Evolutionary conservation across 768 basidiomycete species (phyloP).

Genomic region (Gyrodon lividus): DNA sequence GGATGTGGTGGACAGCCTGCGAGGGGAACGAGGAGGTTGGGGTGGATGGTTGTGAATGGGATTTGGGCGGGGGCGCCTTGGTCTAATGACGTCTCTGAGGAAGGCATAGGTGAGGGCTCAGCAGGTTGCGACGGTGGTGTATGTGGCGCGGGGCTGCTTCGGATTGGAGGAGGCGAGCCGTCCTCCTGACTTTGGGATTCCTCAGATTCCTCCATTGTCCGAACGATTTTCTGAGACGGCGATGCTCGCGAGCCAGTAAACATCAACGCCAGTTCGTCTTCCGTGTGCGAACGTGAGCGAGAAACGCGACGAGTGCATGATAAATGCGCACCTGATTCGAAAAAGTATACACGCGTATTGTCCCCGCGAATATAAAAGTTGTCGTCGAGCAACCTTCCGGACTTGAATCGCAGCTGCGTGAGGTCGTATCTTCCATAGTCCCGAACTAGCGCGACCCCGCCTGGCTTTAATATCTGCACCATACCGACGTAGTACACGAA

Average conservation of each 20-base stretch:
- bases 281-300: background rate
- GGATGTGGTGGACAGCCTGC: constrained; percentile 44
- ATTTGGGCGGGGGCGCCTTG: constrained; percentile 2
- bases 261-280: constrained; percentile 77
- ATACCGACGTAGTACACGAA: background rate
- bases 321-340: constrained; percentile 65
- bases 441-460: constrained; percentile 78
- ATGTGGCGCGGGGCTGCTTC: constrained; percentile 2
- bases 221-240: constrained; percentile 29
- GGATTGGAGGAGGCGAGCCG: background rate
- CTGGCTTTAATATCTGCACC: constrained; percentile 85
- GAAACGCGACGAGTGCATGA: background rate
- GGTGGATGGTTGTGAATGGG: constrained; percentile 26
- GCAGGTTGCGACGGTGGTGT: constrained; percentile 10
- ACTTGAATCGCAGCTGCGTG: constrained; percentile 91
- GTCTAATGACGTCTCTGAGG: background rate
- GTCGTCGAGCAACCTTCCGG: constrained; percentile 81
- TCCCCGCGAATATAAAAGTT: constrained; percentile 97
- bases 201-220: constrained; percentile 34
- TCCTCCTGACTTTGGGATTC: constrained; percentile 29
- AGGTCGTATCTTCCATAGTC: constrained; percentile 97
- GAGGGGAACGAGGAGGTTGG: constrained; percentile 31
- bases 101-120: background rate
- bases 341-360: constrained; percentile 97
- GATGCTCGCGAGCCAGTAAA: constrained; percentile 65